These are phyloP conservation scores for Fusarium sublunatum DNA, from an alignment of 2,329 filamentous ascomycete species.

Conservation along the genomic window DNA sequence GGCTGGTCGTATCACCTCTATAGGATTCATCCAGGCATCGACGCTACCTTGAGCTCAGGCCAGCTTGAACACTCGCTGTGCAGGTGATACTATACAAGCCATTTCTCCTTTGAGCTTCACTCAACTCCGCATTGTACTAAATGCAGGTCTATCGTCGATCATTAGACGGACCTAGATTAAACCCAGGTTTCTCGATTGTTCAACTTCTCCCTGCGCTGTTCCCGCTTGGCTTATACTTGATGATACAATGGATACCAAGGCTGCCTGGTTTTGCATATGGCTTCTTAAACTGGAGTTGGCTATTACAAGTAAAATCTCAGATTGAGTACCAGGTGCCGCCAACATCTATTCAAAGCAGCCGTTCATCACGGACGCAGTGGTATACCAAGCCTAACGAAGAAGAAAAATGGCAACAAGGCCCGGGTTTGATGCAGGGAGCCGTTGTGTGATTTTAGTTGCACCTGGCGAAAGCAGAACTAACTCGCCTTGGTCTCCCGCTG, in stretches of 20 bases:
- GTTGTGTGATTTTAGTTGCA: conserved; percentile 35
- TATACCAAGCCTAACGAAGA: conserved; percentile 33
- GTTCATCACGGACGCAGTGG: conserved; percentile 29
- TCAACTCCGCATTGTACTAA: conserved; percentile 1
- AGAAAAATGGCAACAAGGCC: conserved; percentile 40
- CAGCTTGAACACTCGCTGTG: conserved; percentile 16
- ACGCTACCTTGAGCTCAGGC: conserved; percentile 18
- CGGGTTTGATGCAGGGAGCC: conserved; percentile 48
- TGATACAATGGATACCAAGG: not conserved
- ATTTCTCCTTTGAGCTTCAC: conserved; percentile 5
- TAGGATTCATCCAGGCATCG: conserved; percentile 27
- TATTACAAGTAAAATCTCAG: not conserved
- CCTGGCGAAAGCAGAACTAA: conserved; percentile 42
- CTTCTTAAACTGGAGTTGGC: conserved; percentile 1
- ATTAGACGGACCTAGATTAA: not conserved
- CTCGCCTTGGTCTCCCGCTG: conserved; percentile 44
- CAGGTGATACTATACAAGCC: conserved; percentile 1
- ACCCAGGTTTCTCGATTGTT: not conserved
- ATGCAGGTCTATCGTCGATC: not conserved
- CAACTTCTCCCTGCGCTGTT: not conserved
- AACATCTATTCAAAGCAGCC: conserved; percentile 5
- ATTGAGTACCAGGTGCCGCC: not conserved
- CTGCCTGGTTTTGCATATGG: conserved; percentile 1
- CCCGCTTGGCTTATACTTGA: not conserved
- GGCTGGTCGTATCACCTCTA: conserved; percentile 37